phyloP scores from a whole-genome alignment of 2,329 filamentous ascomycete genomes.

The Pseudocercospora eumusae region DNA sequence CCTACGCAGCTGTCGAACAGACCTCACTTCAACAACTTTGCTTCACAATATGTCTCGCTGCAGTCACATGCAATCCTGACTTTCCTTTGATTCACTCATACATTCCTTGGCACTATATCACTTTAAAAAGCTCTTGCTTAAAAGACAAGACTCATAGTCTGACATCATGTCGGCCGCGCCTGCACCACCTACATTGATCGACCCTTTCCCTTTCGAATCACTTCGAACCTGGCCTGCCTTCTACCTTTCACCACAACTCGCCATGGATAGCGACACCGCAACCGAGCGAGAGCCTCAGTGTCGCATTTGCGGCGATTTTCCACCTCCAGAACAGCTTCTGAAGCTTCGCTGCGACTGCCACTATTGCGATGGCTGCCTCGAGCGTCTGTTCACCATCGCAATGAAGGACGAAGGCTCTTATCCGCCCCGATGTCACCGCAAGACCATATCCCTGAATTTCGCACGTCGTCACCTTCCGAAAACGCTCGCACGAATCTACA shows the following conservation, averaged over 20 bases:
- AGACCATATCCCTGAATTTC: conserved; percentile 9
- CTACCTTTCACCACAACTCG: conserved; percentile 9
- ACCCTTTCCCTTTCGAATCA: conserved; percentile 4
- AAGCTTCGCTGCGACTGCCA: conserved; percentile 21
- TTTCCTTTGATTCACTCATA: conserved; percentile 9
- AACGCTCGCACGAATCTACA: conserved; percentile 8
- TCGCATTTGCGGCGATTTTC: conserved; percentile 11
- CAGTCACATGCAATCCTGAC: conserved; percentile 2
- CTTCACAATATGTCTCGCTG: neutral
- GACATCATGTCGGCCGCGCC: conserved; percentile 1
- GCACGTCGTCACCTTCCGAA: conserved; percentile 16
- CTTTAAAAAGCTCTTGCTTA: neutral
- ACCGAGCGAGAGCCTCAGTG: conserved; percentile 11
- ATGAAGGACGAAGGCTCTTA: conserved; percentile 18
- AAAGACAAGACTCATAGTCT: conserved; percentile 2
- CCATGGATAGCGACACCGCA: conserved; percentile 5
- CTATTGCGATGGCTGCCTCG: conserved; percentile 21
- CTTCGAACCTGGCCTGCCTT: conserved; percentile 11
- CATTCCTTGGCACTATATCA: neutral
- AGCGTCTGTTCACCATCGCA: conserved; percentile 15
- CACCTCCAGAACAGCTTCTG: neutral
- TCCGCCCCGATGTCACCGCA: conserved; percentile 15
- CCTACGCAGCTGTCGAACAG: neutral
- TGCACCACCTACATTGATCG: neutral
- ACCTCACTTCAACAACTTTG: neutral